Conservation (phyloP, 148 eudicot species). For the Vaccinium vitisidaea region DNA sequence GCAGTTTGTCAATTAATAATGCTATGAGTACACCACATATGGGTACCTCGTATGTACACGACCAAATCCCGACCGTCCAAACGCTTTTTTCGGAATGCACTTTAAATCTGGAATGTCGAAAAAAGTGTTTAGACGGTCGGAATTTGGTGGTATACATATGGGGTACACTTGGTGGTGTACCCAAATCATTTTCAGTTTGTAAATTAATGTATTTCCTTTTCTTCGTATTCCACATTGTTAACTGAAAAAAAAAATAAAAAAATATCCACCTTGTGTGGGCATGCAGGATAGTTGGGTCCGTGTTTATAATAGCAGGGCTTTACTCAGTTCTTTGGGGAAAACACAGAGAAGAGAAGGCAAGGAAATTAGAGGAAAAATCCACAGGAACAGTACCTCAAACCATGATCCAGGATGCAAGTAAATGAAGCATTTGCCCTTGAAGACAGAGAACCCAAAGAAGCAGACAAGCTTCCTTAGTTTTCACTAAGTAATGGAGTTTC, state of each 20-base stretch:
- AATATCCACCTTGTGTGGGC: neutral
- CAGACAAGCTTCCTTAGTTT: neutral
- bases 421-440: conserved; percentile 12
- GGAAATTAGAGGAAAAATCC: conserved; percentile 39
- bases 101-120: too few species aligned
- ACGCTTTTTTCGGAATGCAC: too few species aligned
- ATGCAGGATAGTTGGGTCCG: neutral
- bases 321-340: conserved; percentile 95
- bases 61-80: too few species aligned
- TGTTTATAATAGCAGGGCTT: conserved; percentile 66
- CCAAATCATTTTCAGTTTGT: neutral
- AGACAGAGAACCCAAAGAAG: neutral
- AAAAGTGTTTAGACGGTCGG: too few species aligned
- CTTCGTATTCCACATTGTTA: neutral
- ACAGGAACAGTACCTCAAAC: conserved; percentile 33
- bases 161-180: too few species aligned
- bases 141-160: too few species aligned
- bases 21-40: too few species aligned
- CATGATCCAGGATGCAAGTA: conserved; percentile 30
- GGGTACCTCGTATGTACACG: too few species aligned
- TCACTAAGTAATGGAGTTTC: neutral
- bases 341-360: conserved; percentile 47
- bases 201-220: neutral
- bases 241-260: neutral
- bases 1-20: too few species aligned